A percentile compares a stretch with the other conserved stretches of the same genome.
These are phyloP conservation scores for Beta lomatogona DNA, from an alignment of 179 eudicot genomes.

Conservation along the genomic window DNA sequence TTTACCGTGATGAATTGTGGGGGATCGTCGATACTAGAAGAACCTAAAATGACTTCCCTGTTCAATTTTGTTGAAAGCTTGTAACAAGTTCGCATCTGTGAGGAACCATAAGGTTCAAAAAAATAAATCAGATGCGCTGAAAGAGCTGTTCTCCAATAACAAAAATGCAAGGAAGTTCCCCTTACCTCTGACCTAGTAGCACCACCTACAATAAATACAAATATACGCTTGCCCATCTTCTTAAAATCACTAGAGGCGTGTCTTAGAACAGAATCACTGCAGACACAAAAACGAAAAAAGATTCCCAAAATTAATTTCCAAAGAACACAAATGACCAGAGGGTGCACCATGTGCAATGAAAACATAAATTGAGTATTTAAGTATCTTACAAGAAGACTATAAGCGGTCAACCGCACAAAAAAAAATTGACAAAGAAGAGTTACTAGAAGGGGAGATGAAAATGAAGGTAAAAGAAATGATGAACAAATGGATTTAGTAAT, in stretches of 20 bases:
- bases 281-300: neutral
- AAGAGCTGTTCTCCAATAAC: neutral
- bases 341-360: neutral
- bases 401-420: neutral
- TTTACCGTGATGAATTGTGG: conserved; percentile 77
- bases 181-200: conserved; percentile 90
- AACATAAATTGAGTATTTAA: neutral
- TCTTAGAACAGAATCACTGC: conserved; percentile 77
- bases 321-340: neutral
- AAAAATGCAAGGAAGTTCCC: conserved; percentile 7
- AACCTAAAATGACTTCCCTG: conserved; percentile 78
- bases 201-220: conserved; percentile 86
- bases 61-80: conserved; percentile 68
- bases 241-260: conserved; percentile 79
- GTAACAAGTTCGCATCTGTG: conserved; percentile 78
- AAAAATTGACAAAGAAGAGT: conserved; percentile 1
- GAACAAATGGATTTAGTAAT: neutral
- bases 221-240: conserved; percentile 77
- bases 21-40: conserved; percentile 88
- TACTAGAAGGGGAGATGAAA: neutral
- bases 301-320: neutral
- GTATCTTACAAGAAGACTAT: neutral
- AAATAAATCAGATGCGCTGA: neutral
- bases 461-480: neutral
- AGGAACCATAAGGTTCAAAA: neutral